Conservation (phyloP, 345 rosid species). For the Linum usitatissimum region DNA sequence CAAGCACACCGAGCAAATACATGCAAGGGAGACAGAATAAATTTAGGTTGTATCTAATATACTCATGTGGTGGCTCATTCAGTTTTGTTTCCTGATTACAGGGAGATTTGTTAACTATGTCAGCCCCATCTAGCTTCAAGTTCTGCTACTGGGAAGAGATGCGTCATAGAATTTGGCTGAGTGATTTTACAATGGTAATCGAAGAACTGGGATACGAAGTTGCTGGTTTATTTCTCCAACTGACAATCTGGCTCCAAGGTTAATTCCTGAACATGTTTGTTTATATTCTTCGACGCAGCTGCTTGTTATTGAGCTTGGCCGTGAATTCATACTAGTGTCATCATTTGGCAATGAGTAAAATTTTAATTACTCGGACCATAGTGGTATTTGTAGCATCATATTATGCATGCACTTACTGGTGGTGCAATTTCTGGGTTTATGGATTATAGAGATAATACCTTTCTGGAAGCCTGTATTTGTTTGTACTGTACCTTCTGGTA, state of each 20-base stretch:
- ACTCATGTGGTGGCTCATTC: not conserved
- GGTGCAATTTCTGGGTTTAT: too few relatives aligned
- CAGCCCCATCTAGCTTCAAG: conserved; percentile 58
- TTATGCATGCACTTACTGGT: too few relatives aligned
- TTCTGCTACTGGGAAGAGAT: conserved; percentile 7
- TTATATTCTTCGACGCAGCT: not conserved
- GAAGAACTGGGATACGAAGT: not conserved
- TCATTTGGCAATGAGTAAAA: not conserved
- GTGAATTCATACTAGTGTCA: not conserved
- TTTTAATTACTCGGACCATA: too few relatives aligned
- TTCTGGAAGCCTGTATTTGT: too few relatives aligned
- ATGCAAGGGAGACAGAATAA: too few relatives aligned
- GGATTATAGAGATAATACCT: too few relatives aligned
- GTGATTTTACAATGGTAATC: not conserved
- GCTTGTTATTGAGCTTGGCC: not conserved
- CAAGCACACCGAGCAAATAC: not conserved
- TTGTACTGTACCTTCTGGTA: too few relatives aligned
- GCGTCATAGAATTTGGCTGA: not conserved
- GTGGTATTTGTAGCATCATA: too few relatives aligned
- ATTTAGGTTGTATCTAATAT: not conserved
- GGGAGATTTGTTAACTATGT: conserved; percentile 70
- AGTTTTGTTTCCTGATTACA: conserved; percentile 21
- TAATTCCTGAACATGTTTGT: conserved; percentile 14
- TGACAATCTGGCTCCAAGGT: conserved; percentile 16
- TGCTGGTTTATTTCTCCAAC: conserved; percentile 10